Evolutionary conservation across 352 stramenopile species (phyloP), one percentile per base, ranked within the genome.

Genomic region (Elongisporangium anandrum): DNA sequence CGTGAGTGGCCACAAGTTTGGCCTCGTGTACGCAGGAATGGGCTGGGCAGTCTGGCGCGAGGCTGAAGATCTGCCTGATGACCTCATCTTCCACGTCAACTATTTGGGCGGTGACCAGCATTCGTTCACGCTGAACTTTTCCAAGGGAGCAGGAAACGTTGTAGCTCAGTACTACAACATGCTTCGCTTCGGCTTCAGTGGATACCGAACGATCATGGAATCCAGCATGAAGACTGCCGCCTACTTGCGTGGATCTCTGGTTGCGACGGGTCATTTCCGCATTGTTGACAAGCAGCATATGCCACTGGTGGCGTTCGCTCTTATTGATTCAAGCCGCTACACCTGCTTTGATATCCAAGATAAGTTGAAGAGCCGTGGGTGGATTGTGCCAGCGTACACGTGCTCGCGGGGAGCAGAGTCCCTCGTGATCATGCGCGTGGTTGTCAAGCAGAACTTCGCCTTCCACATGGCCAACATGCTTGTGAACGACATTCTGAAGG

Each of bases 71-170:
- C 72, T 97, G 6, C 90, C 90, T 4, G 84, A 93, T 0, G 88
- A 96, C 57, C 69, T 96, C 21, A 79, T 96, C 54, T 96, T 96
- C 72, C 88, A 96, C 60, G 88, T 97, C 3, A 96, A 97, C 68
- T 98, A 98, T 56, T 50, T 97, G 49, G 90, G 92, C 38, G 90
- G 90, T 55, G 84, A 96, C 61, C 91, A 96, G 65, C 73, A 88
- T 50, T 97, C 87, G 24, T 95, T 97, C 67, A 98, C 92, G 57
- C 85, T 98, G 39, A 97, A 98, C 77, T 98, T 98, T 54, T 96
- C 82, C 52, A 95, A 96, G 66, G 89, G 90, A 23, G 92, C 92
- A 0, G 82, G 87, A 39, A 95, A 94, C 56, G 87, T 97, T 29
- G 65, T 97, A 12, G 85, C 85, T 16, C 88, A 97, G 71, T 97